A percentile compares a stretch with the other conserved stretches of the same genome.
These are phyloP conservation scores for Asclepias syriaca DNA, from an alignment of 257 asterid species.

Conservation along the genomic window DNA sequence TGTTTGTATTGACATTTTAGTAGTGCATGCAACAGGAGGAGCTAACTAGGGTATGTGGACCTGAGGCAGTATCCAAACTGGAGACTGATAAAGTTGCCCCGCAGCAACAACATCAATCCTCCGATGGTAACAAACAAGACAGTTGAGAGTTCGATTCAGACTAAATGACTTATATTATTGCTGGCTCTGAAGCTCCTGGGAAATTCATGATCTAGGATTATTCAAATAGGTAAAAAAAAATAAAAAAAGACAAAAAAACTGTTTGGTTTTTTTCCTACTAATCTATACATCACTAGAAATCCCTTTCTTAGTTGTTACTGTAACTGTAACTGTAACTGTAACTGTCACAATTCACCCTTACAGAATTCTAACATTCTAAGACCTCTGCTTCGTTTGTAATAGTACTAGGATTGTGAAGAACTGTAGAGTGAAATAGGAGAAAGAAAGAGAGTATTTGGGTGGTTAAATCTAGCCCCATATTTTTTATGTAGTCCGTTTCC, in stretches of 20 bases:
- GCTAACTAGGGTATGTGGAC: slow-evolving; percentile 50
- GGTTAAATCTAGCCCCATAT: slow-evolving; percentile 1
- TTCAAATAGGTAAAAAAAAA: slow-evolving; percentile 10
- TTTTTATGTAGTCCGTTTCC: background rate
- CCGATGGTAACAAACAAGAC: slow-evolving; percentile 46
- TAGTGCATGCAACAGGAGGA: slow-evolving; percentile 57
- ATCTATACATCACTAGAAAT: slow-evolving; percentile 15
- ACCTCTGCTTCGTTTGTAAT: slow-evolving; percentile 9
- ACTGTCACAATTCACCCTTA: slow-evolving; percentile 3
- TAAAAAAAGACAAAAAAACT: background rate
- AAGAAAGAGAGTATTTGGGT: background rate
- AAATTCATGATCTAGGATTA: slow-evolving; percentile 19
- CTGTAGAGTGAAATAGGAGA: background rate
- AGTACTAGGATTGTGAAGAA: background rate
- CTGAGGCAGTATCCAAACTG: slow-evolving; percentile 49
- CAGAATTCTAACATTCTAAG: slow-evolving; percentile 6
- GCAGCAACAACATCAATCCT: slow-evolving; percentile 25
- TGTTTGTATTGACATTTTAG: slow-evolving; percentile 1
- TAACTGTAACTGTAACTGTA: slow-evolving; percentile 7
- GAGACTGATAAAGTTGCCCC: slow-evolving; percentile 32
- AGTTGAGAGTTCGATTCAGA: slow-evolving; percentile 23
- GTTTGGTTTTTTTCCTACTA: slow-evolving; percentile 23
- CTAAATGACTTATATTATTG: slow-evolving; percentile 18
- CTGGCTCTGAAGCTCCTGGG: slow-evolving; percentile 7
- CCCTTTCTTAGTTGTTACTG: slow-evolving; percentile 14